A percentile compares a stretch with the other conserved stretches of the same genome.
phyloP scores from a whole-genome alignment of 164 flowering plant species.

The Sextonia rubra region DNA sequence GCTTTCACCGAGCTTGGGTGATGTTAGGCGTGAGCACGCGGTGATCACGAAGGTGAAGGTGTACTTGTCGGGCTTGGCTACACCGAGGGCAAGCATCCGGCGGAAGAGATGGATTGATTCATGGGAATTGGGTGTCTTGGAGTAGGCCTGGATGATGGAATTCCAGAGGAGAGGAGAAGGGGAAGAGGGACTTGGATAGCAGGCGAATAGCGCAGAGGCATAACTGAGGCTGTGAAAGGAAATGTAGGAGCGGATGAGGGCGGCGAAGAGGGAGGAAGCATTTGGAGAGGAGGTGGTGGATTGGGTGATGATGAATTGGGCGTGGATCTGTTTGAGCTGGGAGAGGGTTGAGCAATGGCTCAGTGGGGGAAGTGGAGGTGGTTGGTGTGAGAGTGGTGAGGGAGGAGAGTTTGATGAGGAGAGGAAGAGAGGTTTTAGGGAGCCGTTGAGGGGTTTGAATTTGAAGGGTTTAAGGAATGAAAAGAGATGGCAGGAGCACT shows the following conservation, averaged over 20 bases:
- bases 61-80: constrained; percentile 42
- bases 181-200: constrained; percentile 13
- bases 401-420: background rate
- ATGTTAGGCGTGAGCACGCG: constrained; percentile 32
- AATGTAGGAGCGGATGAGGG: constrained; percentile 41
- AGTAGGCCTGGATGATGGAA: constrained; percentile 42
- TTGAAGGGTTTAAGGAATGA: background rate
- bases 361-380: constrained; percentile 24
- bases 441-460: background rate
- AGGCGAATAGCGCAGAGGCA: constrained; percentile 38
- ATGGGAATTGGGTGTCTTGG: constrained; percentile 27
- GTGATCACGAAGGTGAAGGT: constrained; percentile 47
- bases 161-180: constrained; percentile 43
- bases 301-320: constrained; percentile 37
- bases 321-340: constrained; percentile 43
- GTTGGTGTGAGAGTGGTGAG: background rate
- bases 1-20: constrained; percentile 20
- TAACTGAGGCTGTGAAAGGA: constrained; percentile 14
- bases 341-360: constrained; percentile 22
- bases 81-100: constrained; percentile 22
- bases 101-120: constrained; percentile 34
- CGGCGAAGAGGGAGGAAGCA: constrained; percentile 14
- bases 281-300: constrained; percentile 24
- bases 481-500: background rate
- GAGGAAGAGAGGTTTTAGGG: background rate